Evolutionary conservation across 345 rosid genomes (phyloP), one percentile per base, ranked within the genome.

Genomic region (Isatis tinctoria): DNA sequence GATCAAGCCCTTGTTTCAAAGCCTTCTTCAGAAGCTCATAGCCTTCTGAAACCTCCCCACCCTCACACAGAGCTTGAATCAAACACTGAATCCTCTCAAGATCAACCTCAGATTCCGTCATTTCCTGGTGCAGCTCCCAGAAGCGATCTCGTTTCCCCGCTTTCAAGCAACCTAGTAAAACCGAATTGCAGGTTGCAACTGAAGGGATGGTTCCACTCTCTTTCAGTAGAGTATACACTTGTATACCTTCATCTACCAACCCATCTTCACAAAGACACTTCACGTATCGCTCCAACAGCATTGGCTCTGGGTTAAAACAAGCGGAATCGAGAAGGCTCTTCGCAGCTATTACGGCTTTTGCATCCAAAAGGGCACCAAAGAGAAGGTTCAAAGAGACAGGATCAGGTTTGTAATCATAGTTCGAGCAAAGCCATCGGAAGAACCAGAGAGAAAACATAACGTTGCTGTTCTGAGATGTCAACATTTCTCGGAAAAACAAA

Each of bases 331-430:
- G 83, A 61, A 89, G 83, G 44, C 26, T 37, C 66, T 68, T 83
- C 16, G 93, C 87, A 36, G 78, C 87, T 72, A 52, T 75, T 1
- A 58, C 76, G 4, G 88, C 85, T 73, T 82, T 85, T 28, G 87
- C 84, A 77, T 83, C 90, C 75, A 91, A 78, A 59, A 89, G 88
- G 0, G 83, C 79, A 73, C 81, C 82, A 65, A 91, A 87, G 54
- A 91, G 83, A 60, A 80, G 51, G 37, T 67, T 79, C 18, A 86
- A 83, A 5, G 90, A 87, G 0, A 43, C 79, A 47, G 48, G 71
- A 39, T 86, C 90, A 59, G 86, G 85, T 10, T 49, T 58, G 67
- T 77, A 79, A 47, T 63, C 65, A 9, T 66, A 74, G 22, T 65
- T 65, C 0, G 81, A 83, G 20, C 72, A 75, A 70, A 86, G 52